Conservation (phyloP, 176 grass and related monocot species). For the Phyllostachys edulis region DNA sequence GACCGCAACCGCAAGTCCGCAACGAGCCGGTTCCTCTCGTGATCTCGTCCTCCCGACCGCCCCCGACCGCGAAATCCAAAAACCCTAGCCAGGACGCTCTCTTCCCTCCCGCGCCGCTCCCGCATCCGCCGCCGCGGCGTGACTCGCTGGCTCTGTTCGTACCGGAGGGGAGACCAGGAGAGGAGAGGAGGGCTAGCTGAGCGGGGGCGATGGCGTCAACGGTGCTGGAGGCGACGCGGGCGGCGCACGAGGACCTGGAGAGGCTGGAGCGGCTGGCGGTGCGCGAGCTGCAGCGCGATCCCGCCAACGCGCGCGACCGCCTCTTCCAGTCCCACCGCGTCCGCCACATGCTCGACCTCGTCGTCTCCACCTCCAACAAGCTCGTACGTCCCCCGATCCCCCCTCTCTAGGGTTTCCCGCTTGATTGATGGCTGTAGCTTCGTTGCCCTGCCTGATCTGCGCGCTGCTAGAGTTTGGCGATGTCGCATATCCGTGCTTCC, state of each 20-base stretch:
- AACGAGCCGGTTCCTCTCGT: background rate
- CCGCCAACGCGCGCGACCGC: slow-evolving; percentile 75
- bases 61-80: slow-evolving; percentile 3
- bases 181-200: background rate
- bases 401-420: background rate
- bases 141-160: background rate
- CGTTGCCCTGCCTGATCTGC: background rate
- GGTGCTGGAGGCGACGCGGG: slow-evolving; percentile 84
- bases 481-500: background rate
- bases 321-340: slow-evolving; percentile 95
- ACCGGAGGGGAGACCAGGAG: background rate
- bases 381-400: slow-evolving; percentile 39
- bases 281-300: slow-evolving; percentile 82
- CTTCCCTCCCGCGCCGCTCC: background rate
- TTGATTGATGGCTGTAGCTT: background rate
- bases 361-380: slow-evolving; percentile 69
- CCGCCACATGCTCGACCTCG: slow-evolving; percentile 77
- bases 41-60: no score
- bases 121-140: slow-evolving; percentile 7
- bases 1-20: no score
- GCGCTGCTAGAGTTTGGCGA: background rate
- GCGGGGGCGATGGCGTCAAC: slow-evolving; percentile 71
- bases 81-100: slow-evolving; percentile 26
- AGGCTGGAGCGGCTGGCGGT: slow-evolving; percentile 82
- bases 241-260: slow-evolving; percentile 89